These are phyloP conservation scores for Wickerhamomyces chambardii DNA, from an alignment of 805 yeast species.

Conservation along the genomic window DNA sequence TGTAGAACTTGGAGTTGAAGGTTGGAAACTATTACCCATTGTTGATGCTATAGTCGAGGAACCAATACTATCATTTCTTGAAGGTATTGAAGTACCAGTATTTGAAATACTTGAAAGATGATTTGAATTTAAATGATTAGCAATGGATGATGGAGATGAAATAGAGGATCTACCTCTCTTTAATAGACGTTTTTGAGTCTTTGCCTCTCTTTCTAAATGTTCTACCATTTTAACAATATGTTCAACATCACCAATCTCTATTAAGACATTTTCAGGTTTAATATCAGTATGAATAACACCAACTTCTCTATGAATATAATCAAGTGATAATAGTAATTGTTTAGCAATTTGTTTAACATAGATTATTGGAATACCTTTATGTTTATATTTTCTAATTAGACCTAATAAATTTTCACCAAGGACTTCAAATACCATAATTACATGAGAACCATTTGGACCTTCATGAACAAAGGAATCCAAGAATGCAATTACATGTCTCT, in stretches of 20 bases:
- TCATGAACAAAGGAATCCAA: constrained; percentile 77
- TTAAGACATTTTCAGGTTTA: constrained; percentile 68
- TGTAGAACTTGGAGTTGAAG: constrained; percentile 3
- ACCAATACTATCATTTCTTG: background rate
- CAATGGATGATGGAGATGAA: constrained; percentile 3
- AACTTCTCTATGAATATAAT: constrained; percentile 61
- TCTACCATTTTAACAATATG: constrained; percentile 64
- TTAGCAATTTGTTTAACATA: constrained; percentile 78
- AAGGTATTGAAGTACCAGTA: constrained; percentile 6
- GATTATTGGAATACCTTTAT: constrained; percentile 68
- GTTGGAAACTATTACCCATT: constrained; percentile 4
- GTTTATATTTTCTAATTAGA: constrained; percentile 67
- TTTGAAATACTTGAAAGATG: too few relatives aligned
- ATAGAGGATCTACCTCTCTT: constrained; percentile 22
- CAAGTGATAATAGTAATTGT: constrained; percentile 66
- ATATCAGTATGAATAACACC: constrained; percentile 71
- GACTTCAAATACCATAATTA: constrained; percentile 96
- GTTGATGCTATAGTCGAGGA: background rate
- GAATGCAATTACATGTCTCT: constrained; percentile 68
- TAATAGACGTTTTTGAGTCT: constrained; percentile 30
- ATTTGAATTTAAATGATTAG: too few relatives aligned
- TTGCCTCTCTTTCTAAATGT: constrained; percentile 42
- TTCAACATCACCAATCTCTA: constrained; percentile 80
- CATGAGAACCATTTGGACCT: constrained; percentile 90
- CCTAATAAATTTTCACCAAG: constrained; percentile 90